Evolutionary conservation across 441 rosid genomes (phyloP).

Genomic region (Daphne laureola): DNA sequence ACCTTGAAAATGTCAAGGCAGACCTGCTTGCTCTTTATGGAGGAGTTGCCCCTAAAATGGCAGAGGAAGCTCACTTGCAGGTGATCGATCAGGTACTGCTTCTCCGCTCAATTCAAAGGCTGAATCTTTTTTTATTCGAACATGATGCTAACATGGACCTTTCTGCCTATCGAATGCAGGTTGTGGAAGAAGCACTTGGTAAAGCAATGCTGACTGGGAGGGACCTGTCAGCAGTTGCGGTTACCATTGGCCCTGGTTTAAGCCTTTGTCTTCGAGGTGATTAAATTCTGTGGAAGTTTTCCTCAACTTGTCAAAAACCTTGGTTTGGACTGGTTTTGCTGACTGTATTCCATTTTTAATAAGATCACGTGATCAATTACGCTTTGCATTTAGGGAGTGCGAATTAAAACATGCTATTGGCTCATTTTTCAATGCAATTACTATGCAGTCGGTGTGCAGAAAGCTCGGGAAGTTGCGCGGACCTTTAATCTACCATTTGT

Average conservation of each 20-base stretch:
- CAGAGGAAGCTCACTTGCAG: conserved; percentile 79
- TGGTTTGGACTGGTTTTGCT: too few species aligned
- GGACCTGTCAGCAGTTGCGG: conserved; percentile 95
- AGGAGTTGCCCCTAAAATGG: conserved; percentile 94
- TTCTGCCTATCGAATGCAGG: conserved; percentile 33
- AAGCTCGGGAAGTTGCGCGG: conserved; percentile 78
- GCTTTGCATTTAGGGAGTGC: background rate
- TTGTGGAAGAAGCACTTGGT: conserved; percentile 77
- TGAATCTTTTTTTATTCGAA: background rate
- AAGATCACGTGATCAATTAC: too few species aligned
- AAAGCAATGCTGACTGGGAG: conserved; percentile 52
- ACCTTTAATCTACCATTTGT: conserved; percentile 60
- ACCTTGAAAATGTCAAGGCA: conserved; percentile 42
- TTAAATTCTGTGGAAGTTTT: background rate
- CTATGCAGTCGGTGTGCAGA: conserved; percentile 80
- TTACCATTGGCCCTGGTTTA: conserved; percentile 96
- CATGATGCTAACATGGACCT: background rate
- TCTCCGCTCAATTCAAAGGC: background rate
- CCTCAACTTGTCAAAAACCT: too few species aligned
- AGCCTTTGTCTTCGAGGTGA: conserved; percentile 95
- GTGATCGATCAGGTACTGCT: conserved; percentile 65
- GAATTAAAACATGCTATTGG: background rate
- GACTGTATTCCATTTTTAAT: too few species aligned
- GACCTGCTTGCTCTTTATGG: conserved; percentile 77
- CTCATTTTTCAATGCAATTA: conserved; percentile 14